Evolutionary conservation across 257 asterid species (phyloP), one percentile per base, ranked within the genome.

Genomic region (Haberlea rhodopensis): DNA sequence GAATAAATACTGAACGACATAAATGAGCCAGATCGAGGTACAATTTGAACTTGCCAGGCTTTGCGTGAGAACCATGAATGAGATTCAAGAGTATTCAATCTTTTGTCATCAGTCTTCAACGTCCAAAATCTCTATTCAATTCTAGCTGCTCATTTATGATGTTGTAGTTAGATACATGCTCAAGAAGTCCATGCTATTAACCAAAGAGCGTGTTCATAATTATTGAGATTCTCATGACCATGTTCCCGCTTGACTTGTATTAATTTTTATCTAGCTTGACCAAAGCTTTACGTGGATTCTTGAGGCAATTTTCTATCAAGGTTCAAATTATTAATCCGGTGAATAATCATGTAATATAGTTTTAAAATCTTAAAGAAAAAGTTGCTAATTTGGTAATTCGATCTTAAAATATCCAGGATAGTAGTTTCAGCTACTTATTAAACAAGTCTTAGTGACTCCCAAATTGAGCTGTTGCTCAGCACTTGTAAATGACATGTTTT

Each of bases 61-160:
- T 25, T 43, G 31, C 29, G 23, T 66, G 56, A n/a, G 45, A 31
- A 60, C 26, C 32, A 57, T 15, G 13, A 19, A 23, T 26, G 63
- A 15, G 23, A 48, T 37, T 18, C 26, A 31, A 24, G 23, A 45
- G 26, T n/a, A 40, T 34, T 27, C 52, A 20, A 60, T 48, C 40
- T 60, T 13, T 19, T 62, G 40, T 27, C 13, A 15, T 29, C 3
- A 34, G 10, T 31, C 24, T 20, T n/a, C 11, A 53, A 10, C 26
- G 2, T 60, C 48, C 49, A 15, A 52, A 37, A 25, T 67, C 37
- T 29, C 40, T 28, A 13, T 54, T 66, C 25, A 46, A 22, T 53
- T 46, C 31, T 15, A 49, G 26, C 9, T 5, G 5, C n/a, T 37
- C 28, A 27, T 58, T 67, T 48, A 18, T 13, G 25, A 20, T 18